These are phyloP conservation scores for Phanerodontia chrysosporium DNA, from an alignment of 768 basidiomycete species.

Conservation along the genomic window DNA sequence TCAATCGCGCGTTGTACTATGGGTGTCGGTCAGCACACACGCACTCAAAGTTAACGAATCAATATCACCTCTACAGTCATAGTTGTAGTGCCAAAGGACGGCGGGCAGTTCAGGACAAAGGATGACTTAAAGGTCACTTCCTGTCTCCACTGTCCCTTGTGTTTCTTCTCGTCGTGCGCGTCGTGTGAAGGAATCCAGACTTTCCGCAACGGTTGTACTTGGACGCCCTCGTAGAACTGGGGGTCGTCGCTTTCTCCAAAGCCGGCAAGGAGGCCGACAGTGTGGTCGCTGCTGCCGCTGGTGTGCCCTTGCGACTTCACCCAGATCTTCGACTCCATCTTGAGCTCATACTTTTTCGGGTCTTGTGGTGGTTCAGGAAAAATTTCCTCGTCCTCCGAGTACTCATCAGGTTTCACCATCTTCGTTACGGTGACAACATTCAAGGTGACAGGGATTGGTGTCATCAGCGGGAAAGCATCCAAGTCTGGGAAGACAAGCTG, in stretches of 20 bases:
- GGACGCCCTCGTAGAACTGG: background rate
- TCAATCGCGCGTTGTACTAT: slow-evolving; percentile 14
- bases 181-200: slow-evolving; percentile 13
- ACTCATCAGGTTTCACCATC: slow-evolving; percentile 13
- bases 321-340: slow-evolving; percentile 12
- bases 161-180: slow-evolving; percentile 8
- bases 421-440: slow-evolving; percentile 16
- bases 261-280: slow-evolving; percentile 3
- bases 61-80: slow-evolving; percentile 14
- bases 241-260: background rate
- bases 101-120: slow-evolving; percentile 11
- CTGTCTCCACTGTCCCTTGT: slow-evolving; percentile 17
- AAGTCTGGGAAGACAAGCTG: slow-evolving; percentile 17
- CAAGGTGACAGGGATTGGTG: slow-evolving; percentile 20
- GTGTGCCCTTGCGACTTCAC: slow-evolving; percentile 9
- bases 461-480: slow-evolving; percentile 16
- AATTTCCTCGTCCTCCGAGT: slow-evolving; percentile 11
- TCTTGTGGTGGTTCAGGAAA: slow-evolving; percentile 16
- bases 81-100: slow-evolving; percentile 13
- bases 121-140: slow-evolving; percentile 15
- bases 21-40: background rate
- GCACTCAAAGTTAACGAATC: background rate
- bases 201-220: slow-evolving; percentile 15
- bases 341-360: slow-evolving; percentile 13
- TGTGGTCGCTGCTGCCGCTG: slow-evolving; percentile 8